phyloP scores from a whole-genome alignment of 768 basidiomycete species.

The Strobilomyces echinocephalus region DNA sequence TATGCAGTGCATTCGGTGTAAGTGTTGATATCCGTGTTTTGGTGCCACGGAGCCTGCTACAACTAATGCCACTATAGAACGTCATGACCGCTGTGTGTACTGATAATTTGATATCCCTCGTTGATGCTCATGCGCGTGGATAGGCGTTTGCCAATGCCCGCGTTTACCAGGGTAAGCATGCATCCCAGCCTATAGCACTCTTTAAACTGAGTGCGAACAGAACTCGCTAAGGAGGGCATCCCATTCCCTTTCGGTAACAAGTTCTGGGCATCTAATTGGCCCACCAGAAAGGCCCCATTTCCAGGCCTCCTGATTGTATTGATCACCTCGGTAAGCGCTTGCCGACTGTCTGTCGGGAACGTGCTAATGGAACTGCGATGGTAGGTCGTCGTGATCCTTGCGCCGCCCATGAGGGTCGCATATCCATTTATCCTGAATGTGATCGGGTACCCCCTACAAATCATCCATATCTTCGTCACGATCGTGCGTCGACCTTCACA shows the following conservation, averaged over 20 bases:
- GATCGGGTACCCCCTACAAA: conserved; percentile 43
- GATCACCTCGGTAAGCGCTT: conserved; percentile 40
- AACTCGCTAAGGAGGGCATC: conserved; percentile 59
- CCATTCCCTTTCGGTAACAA: conserved; percentile 54
- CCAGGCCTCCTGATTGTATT: conserved; percentile 52
- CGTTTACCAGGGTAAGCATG: conserved; percentile 43
- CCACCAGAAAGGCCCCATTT: conserved; percentile 49
- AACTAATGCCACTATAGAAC: conserved; percentile 13
- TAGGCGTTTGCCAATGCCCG: conserved; percentile 47
- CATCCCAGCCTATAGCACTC: background rate
- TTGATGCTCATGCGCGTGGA: background rate
- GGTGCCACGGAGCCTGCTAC: background rate
- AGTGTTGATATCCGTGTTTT: conserved; percentile 1
- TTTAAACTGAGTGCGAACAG: conserved; percentile 20
- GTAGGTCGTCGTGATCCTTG: conserved; percentile 49
- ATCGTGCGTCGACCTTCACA: conserved; percentile 32
- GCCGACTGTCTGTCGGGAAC: background rate
- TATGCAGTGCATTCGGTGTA: conserved; percentile 32
- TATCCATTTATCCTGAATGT: conserved; percentile 61
- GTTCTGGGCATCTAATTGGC: conserved; percentile 61
- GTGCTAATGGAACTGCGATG: conserved; percentile 8
- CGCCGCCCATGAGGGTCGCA: conserved; percentile 45
- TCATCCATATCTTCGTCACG: conserved; percentile 52
- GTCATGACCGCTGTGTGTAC: conserved; percentile 28
- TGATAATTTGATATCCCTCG: background rate